A percentile compares a stretch with the other conserved stretches of the same genome.
Conservation (phyloP, 2,329 filamentous ascomycete species). For the Fonsecaea pugnacius region DNA sequence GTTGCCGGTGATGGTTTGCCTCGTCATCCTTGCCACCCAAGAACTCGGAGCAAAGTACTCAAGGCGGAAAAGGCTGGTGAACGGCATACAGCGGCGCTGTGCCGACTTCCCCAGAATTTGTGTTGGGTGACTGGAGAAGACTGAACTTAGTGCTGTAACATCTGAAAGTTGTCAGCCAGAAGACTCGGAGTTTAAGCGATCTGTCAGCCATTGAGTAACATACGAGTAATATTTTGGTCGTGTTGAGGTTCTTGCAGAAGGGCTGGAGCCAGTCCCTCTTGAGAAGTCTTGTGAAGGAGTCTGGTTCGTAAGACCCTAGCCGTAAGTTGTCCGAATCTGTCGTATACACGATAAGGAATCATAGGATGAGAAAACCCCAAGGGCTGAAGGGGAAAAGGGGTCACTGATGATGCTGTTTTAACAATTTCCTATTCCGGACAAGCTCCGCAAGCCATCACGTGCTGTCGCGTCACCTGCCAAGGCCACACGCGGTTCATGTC, state of each 20-base stretch:
- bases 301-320: neutral
- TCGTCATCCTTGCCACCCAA: neutral
- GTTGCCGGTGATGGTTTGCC: neutral
- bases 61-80: neutral
- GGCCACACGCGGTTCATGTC: neutral
- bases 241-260: neutral
- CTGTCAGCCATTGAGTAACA: neutral
- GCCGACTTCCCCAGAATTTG: neutral
- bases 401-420: neutral
- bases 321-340: neutral
- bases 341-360: neutral
- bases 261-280: neutral
- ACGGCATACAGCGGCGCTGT: neutral
- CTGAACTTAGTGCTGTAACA: neutral
- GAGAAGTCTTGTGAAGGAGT: neutral
- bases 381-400: neutral
- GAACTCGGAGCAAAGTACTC: neutral
- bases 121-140: neutral
- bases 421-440: neutral
- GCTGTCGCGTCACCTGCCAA: neutral
- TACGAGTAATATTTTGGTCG: neutral
- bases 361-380: neutral
- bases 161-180: neutral
- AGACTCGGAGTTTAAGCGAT: neutral
- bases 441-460: neutral